Base-by-base conservation (phyloP, 2,329 filamentous ascomycete genomes). In the Rhynchosporium agropyri region DNA sequence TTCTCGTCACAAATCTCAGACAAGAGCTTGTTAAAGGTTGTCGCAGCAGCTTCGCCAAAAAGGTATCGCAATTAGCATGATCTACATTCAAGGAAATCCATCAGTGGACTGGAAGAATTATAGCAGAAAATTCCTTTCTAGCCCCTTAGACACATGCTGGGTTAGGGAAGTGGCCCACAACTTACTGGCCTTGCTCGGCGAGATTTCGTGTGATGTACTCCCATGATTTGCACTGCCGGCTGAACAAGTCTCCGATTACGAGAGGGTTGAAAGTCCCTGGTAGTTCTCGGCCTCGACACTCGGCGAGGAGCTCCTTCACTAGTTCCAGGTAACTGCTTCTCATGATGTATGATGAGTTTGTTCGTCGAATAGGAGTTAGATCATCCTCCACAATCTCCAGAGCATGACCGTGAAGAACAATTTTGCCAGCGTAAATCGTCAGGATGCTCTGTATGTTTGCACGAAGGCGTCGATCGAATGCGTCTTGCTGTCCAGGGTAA, bases 221-320 rank as follows among this genome's bases (percentile, higher is more conserved):
- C 59, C 59, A 64, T 20, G 63, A 54, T 49, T 64, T 59, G 42
- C 58, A 62, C 26, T 64, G 59, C 20, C 53, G 26, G 28, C 55
- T 56, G 43, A 64, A 64, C 15, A 64, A 36, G 42, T 64, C 58
- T 49, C 54, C 63, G 45, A 64, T 28, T 1, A 64, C 45, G n/a
- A 64, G 51, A 49, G 63, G 63, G n/a, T 61, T 64, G 58, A 59
- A 62, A 3, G 54, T 61, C 4, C 63, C 63, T 5, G 57, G 63
- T 1, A 65, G 31, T 38, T 65, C 63, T 29, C 60, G 55, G 6
- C 63, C 60, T 33, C 60, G 56, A 31, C 42, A 56, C 20, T 58
- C 55, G 1, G 15, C 28, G 56, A 65, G 46, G 20, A 60, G 49
- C 6, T 46, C 15, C 31, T 48, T 54, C 26, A 62, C 60, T 48